A percentile compares a stretch with the other conserved stretches of the same genome.
Evolutionary conservation across 2,329 filamentous ascomycete species (phyloP).

Genomic region (Lasiodiplodia hormozganensis): DNA sequence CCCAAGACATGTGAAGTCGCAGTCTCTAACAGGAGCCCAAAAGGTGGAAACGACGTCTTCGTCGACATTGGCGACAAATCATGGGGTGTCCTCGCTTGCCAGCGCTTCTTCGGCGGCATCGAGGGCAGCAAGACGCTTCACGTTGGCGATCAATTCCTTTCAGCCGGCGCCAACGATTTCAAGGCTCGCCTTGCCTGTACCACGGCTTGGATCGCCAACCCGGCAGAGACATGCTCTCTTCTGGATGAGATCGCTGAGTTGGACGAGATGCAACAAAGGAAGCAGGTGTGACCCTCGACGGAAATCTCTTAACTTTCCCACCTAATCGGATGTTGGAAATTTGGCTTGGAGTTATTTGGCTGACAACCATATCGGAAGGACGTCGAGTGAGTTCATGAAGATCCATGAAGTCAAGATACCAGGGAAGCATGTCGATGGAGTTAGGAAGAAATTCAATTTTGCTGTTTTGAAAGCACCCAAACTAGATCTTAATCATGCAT

Average conservation of each 20-base stretch:
- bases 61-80: slow-evolving; percentile 98
- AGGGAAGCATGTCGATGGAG: slow-evolving; percentile 5
- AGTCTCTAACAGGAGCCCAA: neutral
- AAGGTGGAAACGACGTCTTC: slow-evolving; percentile 91
- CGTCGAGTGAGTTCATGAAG: slow-evolving; percentile 19
- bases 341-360: slow-evolving; percentile 15
- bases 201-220: slow-evolving; percentile 96
- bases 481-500: neutral
- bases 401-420: slow-evolving; percentile 14
- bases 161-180: slow-evolving; percentile 95
- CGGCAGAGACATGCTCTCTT: slow-evolving; percentile 85
- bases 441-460: neutral
- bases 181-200: slow-evolving; percentile 92
- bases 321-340: neutral
- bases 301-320: neutral
- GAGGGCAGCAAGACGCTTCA: slow-evolving; percentile 82
- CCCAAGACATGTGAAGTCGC: neutral
- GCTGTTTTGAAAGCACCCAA: neutral
- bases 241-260: slow-evolving; percentile 76
- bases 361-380: neutral
- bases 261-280: slow-evolving; percentile 46
- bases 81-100: slow-evolving; percentile 92
- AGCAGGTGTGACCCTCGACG: slow-evolving; percentile 14
- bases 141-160: slow-evolving; percentile 94
- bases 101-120: slow-evolving; percentile 84